Evolutionary conservation across 306 rosid genomes (phyloP).

Genomic region (Vigna hirtella): DNA sequence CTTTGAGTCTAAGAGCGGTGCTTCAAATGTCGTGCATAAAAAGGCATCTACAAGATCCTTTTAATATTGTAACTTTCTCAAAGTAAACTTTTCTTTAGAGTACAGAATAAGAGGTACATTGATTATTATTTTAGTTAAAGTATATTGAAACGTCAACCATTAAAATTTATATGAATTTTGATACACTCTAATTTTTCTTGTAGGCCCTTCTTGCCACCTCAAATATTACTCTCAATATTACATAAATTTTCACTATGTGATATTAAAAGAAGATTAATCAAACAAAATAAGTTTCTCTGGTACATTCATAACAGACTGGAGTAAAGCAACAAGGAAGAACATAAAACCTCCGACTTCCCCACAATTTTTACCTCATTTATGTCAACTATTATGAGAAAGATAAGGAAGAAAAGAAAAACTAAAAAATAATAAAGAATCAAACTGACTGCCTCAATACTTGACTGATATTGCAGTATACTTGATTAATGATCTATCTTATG

Average conservation of each 20-base stretch:
- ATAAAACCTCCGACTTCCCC: constrained; percentile 57
- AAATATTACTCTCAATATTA: constrained; percentile 24
- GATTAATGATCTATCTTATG: constrained; percentile 55
- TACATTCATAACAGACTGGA: constrained; percentile 50
- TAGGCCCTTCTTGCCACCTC: background rate
- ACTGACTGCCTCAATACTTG: constrained; percentile 51
- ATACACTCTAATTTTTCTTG: background rate
- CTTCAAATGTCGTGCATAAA: no score
- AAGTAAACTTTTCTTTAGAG: no score
- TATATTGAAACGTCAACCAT: background rate
- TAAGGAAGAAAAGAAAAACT: constrained; percentile 42
- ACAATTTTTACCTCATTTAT: constrained; percentile 48
- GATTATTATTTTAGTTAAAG: no score
- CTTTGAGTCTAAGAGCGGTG: no score
- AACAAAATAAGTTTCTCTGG: constrained; percentile 56
- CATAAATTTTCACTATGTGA: constrained; percentile 38
- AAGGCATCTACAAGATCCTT: no score
- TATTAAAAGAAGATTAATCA: constrained; percentile 44
- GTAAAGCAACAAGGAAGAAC: constrained; percentile 54
- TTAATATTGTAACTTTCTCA: no score
- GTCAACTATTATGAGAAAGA: constrained; percentile 54
- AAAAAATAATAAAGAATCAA: constrained; percentile 60
- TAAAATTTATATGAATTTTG: background rate
- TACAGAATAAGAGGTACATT: no score
- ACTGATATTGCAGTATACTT: constrained; percentile 35